These are phyloP conservation scores for Wickerhamomyces subpelliculosus DNA, from an alignment of 805 yeast species.

Conservation along the genomic window DNA sequence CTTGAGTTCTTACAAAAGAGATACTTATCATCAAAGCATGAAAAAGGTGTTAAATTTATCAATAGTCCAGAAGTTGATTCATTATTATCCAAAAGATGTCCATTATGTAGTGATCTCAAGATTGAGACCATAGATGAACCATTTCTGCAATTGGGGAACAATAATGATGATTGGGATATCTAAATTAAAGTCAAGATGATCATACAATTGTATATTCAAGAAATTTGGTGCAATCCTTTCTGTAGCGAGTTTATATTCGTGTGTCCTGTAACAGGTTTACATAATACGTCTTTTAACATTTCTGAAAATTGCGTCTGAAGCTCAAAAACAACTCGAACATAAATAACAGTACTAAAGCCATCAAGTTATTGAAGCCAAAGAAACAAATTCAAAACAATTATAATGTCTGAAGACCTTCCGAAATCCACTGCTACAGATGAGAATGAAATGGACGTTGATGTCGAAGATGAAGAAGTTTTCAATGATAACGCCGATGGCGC, in stretches of 20 bases:
- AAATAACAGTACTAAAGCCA: too few relatives aligned
- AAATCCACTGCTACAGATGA: slow-evolving; percentile 1
- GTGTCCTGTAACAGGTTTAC: too few relatives aligned
- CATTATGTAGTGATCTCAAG: slow-evolving; percentile 68
- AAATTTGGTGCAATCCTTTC: not conserved
- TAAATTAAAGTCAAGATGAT: slow-evolving; percentile 17
- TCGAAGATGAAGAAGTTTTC: slow-evolving; percentile 22
- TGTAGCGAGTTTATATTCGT: too few relatives aligned
- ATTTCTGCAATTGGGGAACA: slow-evolving; percentile 36
- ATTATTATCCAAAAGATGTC: slow-evolving; percentile 57
- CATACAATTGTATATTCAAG: too few relatives aligned
- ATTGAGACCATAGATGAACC: slow-evolving; percentile 65
- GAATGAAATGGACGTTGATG: slow-evolving; percentile 16
- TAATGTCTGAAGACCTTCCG: slow-evolving; percentile 2
- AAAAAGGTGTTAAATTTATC: slow-evolving; percentile 20
- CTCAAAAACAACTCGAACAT: too few relatives aligned
- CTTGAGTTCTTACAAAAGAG: slow-evolving; percentile 43
- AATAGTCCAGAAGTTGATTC: slow-evolving; percentile 46
- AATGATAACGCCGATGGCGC: slow-evolving; percentile 14
- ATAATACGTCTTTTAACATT: too few relatives aligned
- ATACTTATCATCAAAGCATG: slow-evolving; percentile 21
- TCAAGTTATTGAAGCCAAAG: too few relatives aligned
- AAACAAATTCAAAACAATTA: too few relatives aligned
- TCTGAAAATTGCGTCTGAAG: too few relatives aligned
- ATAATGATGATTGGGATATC: slow-evolving; percentile 40